A percentile compares a stretch with the other conserved stretches of the same genome.
phyloP scores from a whole-genome alignment of 257 asterid genomes.

The Solanum arcanum region DNA sequence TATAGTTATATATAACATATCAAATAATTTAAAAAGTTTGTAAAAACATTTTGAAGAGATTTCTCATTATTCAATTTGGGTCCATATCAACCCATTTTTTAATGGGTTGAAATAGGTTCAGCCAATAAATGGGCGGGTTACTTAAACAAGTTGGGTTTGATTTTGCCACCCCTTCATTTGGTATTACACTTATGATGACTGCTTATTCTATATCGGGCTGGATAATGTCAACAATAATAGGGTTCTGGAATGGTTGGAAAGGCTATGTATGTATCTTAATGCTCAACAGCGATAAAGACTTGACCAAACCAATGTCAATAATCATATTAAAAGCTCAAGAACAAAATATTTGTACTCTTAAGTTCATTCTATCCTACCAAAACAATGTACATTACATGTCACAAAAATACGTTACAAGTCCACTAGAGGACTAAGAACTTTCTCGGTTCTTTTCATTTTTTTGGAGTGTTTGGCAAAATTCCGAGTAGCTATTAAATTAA shows the following conservation, averaged over 20 bases:
- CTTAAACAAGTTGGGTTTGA: not conserved
- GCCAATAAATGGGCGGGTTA: not conserved
- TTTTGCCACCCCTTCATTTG: not conserved
- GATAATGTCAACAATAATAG: not conserved
- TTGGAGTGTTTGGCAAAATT: not conserved
- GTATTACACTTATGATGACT: not conserved
- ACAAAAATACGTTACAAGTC: not conserved
- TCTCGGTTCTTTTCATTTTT: not conserved
- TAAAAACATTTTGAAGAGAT: not conserved
- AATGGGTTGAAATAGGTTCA: not conserved
- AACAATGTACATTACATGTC: not conserved
- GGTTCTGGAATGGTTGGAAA: not conserved
- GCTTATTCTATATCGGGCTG: not conserved
- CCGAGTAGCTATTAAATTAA: not conserved
- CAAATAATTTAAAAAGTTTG: not conserved
- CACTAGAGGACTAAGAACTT: not conserved
- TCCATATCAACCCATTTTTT: not conserved
- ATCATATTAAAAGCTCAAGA: not conserved
- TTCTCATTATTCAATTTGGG: not conserved
- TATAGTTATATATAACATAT: no score
- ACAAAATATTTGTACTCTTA: not conserved
- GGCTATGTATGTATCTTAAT: not conserved
- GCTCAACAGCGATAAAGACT: not conserved
- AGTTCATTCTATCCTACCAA: not conserved
- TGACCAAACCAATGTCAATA: not conserved